A percentile compares a stretch with the other conserved stretches of the same genome.
Conservation (phyloP, 139 green algal genomes). For the Picochlorum sp. region DNA sequence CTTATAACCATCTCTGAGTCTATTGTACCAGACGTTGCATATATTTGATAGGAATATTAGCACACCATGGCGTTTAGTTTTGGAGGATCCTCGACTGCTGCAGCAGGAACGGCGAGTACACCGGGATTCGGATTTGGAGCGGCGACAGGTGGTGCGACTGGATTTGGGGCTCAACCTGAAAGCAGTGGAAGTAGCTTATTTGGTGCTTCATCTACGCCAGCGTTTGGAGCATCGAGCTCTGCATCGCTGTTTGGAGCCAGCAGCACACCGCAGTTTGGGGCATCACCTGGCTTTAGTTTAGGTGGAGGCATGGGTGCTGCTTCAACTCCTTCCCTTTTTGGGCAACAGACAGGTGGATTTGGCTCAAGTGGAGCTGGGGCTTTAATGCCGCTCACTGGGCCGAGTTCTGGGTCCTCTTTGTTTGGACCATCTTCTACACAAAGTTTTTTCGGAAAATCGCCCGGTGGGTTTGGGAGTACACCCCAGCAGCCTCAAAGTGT, state of each 20-base stretch:
- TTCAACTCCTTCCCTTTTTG: constrained; percentile 19
- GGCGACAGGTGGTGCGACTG: no score
- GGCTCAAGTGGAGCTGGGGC: neutral
- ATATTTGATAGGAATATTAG: neutral
- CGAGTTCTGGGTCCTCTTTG: neutral
- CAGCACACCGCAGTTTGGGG: no score
- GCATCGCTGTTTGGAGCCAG: constrained; percentile 12
- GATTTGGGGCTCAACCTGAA: neutral
- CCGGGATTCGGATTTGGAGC: constrained; percentile 2
- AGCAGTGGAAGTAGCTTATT: no score
- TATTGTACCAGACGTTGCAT: neutral
- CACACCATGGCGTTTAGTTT: constrained; percentile 13
- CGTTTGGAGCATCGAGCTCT: constrained; percentile 4
- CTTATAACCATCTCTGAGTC: no score
- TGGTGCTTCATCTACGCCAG: neutral
- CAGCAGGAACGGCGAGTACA: neutral
- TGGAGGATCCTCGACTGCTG: neutral
- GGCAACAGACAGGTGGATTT: no score
- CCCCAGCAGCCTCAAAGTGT: neutral
- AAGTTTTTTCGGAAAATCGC: neutral
- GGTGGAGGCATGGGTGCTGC: no score
- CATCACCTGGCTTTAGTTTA: neutral
- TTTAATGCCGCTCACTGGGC: constrained; percentile 1
- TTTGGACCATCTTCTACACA: constrained; percentile 12
- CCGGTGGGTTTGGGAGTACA: neutral